Base-by-base conservation (phyloP, 305 asterid species). In the Solanum hybrid region DNA sequence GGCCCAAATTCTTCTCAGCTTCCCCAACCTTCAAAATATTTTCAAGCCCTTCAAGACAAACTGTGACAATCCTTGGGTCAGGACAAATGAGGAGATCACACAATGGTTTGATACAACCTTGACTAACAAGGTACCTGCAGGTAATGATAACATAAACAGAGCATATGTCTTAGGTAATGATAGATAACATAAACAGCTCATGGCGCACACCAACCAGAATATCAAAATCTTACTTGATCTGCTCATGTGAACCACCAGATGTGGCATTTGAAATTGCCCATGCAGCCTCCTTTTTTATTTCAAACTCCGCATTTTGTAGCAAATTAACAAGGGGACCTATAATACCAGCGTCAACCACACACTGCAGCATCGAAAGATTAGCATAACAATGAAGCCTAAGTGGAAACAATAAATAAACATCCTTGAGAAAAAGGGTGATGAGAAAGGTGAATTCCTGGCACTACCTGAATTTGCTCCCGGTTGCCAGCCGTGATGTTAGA, bases 251-350 rank as follows among this genome's bases (percentile, higher is more conserved):
- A 78, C 99, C 99, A 8, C 99, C 99, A 61, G 99, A 96, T 16
- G 98, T 96, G 26, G 99, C 99, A 94, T 97, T 97, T 78, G 99
- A 97, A 89, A 97, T 84, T 33, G 99, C 98, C 99, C 99, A 96
- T n/a, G 99, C 97, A 90, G 98, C 98, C 94, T 97, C 99, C 91
- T 97, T 97, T 83, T 97, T 97, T 20, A 97, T 96, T 34, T 97
- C 99, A 91, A 97, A 97, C 91, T 97, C 99, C 2, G 95, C 98
- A 90, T 92, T 94, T 92, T 92, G 98, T 86, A 97, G 99, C 93
- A 96, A 90, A 73, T 89, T 67, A 87, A 95, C 93, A 18, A 97
- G 94, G 26, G 99, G 99, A 29, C 93, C 94, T 29, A 96, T 87
- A 12, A 96, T 88, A 90, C 91, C 92, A 86, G 98, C 96, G 28